Evolutionary conservation across 2,329 filamentous ascomycete genomes (phyloP).

Genomic region (Phaeosphaeriaceae sp.): DNA sequence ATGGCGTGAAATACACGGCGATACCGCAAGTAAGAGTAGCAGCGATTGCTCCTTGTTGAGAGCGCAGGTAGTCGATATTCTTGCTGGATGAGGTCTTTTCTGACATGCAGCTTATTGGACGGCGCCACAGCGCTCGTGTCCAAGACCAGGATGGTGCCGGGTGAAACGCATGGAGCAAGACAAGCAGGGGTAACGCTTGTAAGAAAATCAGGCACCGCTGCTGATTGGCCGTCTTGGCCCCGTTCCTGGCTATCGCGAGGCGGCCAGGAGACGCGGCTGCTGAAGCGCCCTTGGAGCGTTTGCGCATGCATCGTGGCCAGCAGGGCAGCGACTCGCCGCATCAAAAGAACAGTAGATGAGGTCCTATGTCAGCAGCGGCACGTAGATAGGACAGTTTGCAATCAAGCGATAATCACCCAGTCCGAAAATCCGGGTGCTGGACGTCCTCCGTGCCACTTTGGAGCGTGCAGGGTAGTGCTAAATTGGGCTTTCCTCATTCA

Average conservation of each 20-base stretch:
- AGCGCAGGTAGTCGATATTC: no score
- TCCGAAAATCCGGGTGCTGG: neutral
- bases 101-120: no score
- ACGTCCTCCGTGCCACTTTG: neutral
- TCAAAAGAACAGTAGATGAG: neutral
- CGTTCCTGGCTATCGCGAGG: neutral
- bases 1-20: no score
- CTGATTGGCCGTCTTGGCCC: neutral
- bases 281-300: neutral
- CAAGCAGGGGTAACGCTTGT: slow-evolving; percentile 1
- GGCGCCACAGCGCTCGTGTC: no score
- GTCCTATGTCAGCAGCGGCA: neutral
- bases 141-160: slow-evolving; percentile 3
- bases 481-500: slow-evolving; percentile 7
- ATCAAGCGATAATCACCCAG: neutral
- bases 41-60: no score
- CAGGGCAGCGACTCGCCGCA: neutral
- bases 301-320: neutral
- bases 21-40: no score
- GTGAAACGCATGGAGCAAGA: slow-evolving; percentile 11
- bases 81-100: no score
- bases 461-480: slow-evolving; percentile 2
- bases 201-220: slow-evolving; percentile 2
- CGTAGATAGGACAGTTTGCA: neutral
- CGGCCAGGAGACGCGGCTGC: neutral